Evolutionary conservation across 257 asterid species (phyloP), one percentile per base, ranked within the genome.

Genomic region (Linderniella brevidens): DNA sequence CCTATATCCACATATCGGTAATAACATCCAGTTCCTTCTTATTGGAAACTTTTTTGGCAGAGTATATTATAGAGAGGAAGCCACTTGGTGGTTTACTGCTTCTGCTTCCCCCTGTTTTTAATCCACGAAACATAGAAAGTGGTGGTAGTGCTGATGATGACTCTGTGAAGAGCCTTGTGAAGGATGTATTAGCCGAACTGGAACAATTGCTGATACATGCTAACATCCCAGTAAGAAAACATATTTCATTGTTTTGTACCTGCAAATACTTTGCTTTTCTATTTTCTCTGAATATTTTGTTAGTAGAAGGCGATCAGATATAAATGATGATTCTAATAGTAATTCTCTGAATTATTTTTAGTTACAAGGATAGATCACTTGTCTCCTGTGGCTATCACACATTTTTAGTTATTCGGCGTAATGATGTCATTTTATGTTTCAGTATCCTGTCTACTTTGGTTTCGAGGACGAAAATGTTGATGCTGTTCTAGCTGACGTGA

Each of bases 391-490:
- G n/a, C n/a, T n/a, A n/a, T n/a, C n/a, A n/a, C n/a, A n/a, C n/a
- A n/a, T n/a, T n/a, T n/a, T n/a, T n/a, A n/a, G n/a, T n/a, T n/a
- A n/a, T 60, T 8, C 37, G 43, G 17, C 48, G 61, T 60, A 48
- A 60, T 55, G 36, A 25, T 54, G 42, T 54, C n/a, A 37, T 48
- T 37, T 54, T 54, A 38, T 75, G 56, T 65, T 73, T 52, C 92
- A 87, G 97, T 83, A 78, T 71, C 97, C 97, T 17, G 95, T 87
- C 43, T 87, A 87, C 76, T 87, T 87, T 63, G 80, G 93, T 38
- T 87, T 87, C 66, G 97, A 87, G 77, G 77, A 73, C 50, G 82
- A 74, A 35, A 49, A 69, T 57, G 74, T 87, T 46, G 72, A 72
- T 68, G 57, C 83, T 57, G 86, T 78, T 61, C 83, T 87, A 62